Percentiles rank a stretch among this genome's conserved stretches.
These are phyloP conservation scores for Durio zibethinus DNA, from an alignment of 345 rosid genomes.

Conservation along the genomic window DNA sequence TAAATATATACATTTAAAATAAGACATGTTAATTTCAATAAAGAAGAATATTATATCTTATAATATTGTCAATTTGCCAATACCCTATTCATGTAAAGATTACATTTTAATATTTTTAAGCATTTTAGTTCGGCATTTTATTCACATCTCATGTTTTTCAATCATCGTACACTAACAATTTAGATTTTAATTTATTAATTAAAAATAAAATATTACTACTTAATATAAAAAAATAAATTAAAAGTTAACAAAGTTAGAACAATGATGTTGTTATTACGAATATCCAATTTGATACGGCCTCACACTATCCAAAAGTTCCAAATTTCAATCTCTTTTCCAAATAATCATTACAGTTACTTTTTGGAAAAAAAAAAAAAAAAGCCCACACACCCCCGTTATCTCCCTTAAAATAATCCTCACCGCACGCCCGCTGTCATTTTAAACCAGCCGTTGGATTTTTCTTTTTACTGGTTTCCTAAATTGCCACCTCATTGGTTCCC, in stretches of 20 bases:
- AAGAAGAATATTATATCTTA: no score
- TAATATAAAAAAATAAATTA: background rate
- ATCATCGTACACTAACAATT: no score
- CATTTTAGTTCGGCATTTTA: no score
- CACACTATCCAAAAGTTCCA: background rate
- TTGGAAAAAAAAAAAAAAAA: no score
- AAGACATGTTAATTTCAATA: no score
- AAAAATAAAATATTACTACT: no score
- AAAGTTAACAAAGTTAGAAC: background rate
- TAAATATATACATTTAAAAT: no score
- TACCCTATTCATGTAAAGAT: no score
- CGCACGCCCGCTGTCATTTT: constrained; percentile 1
- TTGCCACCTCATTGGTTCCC: background rate
- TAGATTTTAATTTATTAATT: no score
- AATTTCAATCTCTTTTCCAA: background rate
- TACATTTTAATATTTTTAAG: no score
- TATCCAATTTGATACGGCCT: background rate
- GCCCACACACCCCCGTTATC: background rate
- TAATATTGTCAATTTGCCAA: no score
- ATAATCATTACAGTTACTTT: background rate
- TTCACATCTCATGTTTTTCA: no score
- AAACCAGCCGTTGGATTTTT: constrained; percentile 19
- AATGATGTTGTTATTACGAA: background rate
- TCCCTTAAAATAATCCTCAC: background rate
- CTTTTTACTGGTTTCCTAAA: background rate